A percentile compares a stretch with the other conserved stretches of the same genome.
These are phyloP conservation scores for Hippophae rhamnoides DNA, from an alignment of 306 rosid species.

Conservation along the genomic window DNA sequence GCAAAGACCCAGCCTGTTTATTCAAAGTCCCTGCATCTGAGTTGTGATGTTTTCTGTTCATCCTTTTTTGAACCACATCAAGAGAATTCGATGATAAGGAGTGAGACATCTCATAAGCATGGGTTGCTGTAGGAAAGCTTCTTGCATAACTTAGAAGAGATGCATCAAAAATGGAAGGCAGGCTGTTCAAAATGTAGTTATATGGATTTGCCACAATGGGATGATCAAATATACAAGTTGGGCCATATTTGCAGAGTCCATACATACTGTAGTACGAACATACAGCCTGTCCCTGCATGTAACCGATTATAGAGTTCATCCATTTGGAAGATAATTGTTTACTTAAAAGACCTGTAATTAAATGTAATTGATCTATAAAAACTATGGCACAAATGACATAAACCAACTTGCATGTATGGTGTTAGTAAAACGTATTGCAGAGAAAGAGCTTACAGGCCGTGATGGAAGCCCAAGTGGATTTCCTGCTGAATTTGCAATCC, in stretches of 20 bases:
- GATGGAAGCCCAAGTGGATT: conserved; percentile 69
- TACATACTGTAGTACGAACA: conserved; percentile 64
- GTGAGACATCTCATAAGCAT: conserved; percentile 42
- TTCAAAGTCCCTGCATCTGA: conserved; percentile 37
- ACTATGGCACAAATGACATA: background rate
- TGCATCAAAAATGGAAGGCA: conserved; percentile 36
- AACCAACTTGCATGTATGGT: background rate
- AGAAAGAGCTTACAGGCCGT: conserved; percentile 66
- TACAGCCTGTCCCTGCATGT: conserved; percentile 65
- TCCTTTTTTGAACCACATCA: conserved; percentile 28
- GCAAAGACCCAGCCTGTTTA: conserved; percentile 38
- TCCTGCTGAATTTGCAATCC: conserved; percentile 41
- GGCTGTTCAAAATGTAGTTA: conserved; percentile 33
- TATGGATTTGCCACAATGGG: conserved; percentile 45
- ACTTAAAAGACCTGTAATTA: background rate
- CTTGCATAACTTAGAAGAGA: conserved; percentile 40
- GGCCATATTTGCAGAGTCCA: conserved; percentile 88
- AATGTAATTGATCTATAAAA: background rate
- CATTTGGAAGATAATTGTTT: background rate
- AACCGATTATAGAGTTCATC: conserved; percentile 17
- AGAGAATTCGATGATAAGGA: conserved; percentile 36
- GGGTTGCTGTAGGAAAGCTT: conserved; percentile 25
- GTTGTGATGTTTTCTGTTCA: conserved; percentile 29
- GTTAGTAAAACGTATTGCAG: background rate
- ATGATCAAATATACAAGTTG: conserved; percentile 86